Percentiles rank a stretch among this genome's conserved stretches.
These are phyloP conservation scores for Aureobasidium sp. DNA, from an alignment of 2,329 filamentous ascomycete species.

Conservation along the genomic window DNA sequence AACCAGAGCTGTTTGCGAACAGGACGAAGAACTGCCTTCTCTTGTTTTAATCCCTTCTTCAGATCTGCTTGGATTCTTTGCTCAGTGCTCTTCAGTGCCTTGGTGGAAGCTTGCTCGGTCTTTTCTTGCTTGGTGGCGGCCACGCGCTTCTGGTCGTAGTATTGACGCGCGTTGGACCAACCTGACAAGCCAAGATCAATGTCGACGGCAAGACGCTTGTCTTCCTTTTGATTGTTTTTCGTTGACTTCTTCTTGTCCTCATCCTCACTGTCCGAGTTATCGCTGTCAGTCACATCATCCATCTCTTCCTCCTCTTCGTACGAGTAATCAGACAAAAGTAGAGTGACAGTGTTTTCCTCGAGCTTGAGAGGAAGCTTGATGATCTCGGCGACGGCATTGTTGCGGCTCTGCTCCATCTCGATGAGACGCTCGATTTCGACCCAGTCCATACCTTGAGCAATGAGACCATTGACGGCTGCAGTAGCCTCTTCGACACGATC, in stretches of 20 bases:
- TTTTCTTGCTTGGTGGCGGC: constrained; percentile 84
- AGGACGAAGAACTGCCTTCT: constrained; percentile 78
- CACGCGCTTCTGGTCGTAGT: constrained; percentile 80
- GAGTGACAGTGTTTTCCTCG: constrained; percentile 78
- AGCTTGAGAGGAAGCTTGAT: constrained; percentile 85
- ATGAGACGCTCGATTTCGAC: constrained; percentile 82
- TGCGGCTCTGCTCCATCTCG: constrained; percentile 71
- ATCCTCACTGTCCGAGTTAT: constrained; percentile 54
- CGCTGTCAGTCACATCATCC: constrained; percentile 59
- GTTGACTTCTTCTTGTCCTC: constrained; percentile 30
- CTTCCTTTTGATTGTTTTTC: constrained; percentile 23
- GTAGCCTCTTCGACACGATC: constrained; percentile 89
- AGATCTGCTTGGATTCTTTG: constrained; percentile 80
- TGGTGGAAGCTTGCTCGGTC: constrained; percentile 71
- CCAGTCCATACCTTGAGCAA: constrained; percentile 96
- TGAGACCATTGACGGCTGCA: constrained; percentile 84
- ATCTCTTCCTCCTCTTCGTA: constrained; percentile 54
- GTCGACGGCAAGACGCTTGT: constrained; percentile 61
- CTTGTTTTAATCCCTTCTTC: constrained; percentile 81
- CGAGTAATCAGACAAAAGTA: constrained; percentile 66
- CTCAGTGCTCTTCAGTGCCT: constrained; percentile 82
- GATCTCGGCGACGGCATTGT: constrained; percentile 78
- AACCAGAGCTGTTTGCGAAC: constrained; percentile 88
- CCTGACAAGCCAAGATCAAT: constrained; percentile 75
- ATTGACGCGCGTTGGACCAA: constrained; percentile 84